Base-by-base conservation (phyloP, 1,139 yeast species). In the Suhomyces panamericanus region DNA sequence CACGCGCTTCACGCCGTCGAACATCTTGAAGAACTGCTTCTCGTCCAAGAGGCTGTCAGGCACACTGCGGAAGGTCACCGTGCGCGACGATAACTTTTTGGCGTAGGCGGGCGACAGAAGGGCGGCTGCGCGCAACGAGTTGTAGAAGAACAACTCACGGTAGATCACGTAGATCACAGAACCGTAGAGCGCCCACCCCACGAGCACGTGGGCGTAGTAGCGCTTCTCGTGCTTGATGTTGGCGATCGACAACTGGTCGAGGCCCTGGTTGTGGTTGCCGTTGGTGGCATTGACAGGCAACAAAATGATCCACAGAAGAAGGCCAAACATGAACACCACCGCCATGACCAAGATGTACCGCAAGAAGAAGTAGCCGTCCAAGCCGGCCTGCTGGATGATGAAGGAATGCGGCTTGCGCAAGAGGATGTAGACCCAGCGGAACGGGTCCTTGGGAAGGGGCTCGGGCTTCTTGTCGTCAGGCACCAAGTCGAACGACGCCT, bases 201-300 rank as follows among this genome's bases (percentile, higher is more conserved):
- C 68, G 49, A 93, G 77, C 2, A 85, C 91, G 60, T 91, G 96
- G 2, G 97, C 97, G 64, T 81, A 93, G 65, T 85, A 87, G 47
- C 96, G 76, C 42, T 77, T 67, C 42, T 67, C 65, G 58, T 80
- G 56, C 26, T 63, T 66, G 36, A 84, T 80, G 61, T 93, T 90
- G 32, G 95, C 78, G 59, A 85, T 88, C 2, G 96, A 83, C 51
- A 89, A 76, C 53, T 78, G 75, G 64, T 93, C 93, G 52, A 93
- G 77, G 2, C 97, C 97, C 0, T 56, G 49, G 43, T 75, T 64
- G 27, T 71, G 70, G 14, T 71, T 73, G 31, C 90, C 89, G 50
- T 78, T 73, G 3, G 80, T 66, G 10, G 85, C 87, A 59, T 85
- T 84, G 20, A 85, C 63, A 1, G 95, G 84, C 39, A 86, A 71